Percentiles rank a stretch among this genome's conserved stretches.
Conservation (phyloP, 2,329 filamentous ascomycete species). For the Tolypocladium endophyticum region DNA sequence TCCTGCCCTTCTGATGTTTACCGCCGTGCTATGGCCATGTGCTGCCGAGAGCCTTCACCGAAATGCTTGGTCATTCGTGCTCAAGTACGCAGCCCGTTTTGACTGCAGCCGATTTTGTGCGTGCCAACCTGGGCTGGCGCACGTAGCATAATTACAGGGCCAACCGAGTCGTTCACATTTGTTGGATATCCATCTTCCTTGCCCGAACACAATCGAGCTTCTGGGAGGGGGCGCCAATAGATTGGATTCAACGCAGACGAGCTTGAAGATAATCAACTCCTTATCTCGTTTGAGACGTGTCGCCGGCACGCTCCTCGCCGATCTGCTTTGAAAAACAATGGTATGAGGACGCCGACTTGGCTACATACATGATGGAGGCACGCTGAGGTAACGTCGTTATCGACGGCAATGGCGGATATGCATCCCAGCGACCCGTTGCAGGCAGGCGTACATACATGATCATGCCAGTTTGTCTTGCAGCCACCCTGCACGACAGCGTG, state of each 20-base stretch:
- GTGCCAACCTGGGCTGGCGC: no score
- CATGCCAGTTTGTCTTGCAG: neutral
- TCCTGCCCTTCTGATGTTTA: neutral
- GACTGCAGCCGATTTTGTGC: no score
- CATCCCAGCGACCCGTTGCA: neutral
- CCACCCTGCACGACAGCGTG: neutral
- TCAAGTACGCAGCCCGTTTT: neutral
- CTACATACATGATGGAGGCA: neutral
- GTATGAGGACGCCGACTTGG: neutral
- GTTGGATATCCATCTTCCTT: no score
- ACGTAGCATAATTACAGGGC: no score
- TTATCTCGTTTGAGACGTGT: neutral
- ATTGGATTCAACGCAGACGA: neutral
- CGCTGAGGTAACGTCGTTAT: neutral
- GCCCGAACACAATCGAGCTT: no score
- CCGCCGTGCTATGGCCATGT: no score
- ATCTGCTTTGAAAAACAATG: neutral
- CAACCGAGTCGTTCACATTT: no score
- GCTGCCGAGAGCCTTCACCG: no score
- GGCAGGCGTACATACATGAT: neutral
- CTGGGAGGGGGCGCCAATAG: no score
- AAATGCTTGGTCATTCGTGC: neutral
- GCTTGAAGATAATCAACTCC: neutral
- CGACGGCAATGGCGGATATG: neutral
- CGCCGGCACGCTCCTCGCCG: neutral